A percentile compares a stretch with the other conserved stretches of the same genome.
Conservation (phyloP, 176 grass and related monocot species). For the Elaeis guineensis region DNA sequence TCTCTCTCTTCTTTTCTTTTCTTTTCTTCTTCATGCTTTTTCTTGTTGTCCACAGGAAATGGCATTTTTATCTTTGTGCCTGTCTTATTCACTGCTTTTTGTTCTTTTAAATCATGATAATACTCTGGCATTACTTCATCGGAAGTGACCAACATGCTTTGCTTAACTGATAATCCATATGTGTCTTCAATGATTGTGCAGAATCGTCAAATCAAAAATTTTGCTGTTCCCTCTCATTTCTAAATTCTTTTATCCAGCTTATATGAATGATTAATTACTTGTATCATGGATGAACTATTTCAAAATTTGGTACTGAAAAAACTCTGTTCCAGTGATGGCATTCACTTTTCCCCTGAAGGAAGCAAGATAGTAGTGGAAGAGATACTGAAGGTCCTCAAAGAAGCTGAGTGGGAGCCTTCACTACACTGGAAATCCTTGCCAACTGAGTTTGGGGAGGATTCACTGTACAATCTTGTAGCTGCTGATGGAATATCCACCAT, state of each 20-base stretch:
- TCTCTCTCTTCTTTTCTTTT: too few species aligned
- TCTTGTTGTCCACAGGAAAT: too few species aligned
- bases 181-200: neutral
- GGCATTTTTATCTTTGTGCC: too few species aligned
- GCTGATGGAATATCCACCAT: too few species aligned
- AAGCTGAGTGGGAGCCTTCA: constrained; percentile 23
- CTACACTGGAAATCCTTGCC: too few species aligned
- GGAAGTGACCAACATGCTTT: too few species aligned
- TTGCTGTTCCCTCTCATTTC: neutral
- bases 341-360: constrained; percentile 29
- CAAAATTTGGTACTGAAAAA: neutral
- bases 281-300: neutral
- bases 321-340: constrained; percentile 23
- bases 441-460: too few species aligned
- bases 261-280: neutral
- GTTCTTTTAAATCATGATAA: too few species aligned
- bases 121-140: too few species aligned
- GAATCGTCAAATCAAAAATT: neutral
- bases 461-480: too few species aligned
- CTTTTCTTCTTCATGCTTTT: too few species aligned
- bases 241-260: neutral
- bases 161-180: neutral
- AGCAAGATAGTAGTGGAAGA: constrained; percentile 17
- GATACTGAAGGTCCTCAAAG: constrained; percentile 25
- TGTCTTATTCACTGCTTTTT: too few species aligned